Evolutionary conservation across 768 basidiomycete species (phyloP).

Genomic region (Kwoniella europaea): DNA sequence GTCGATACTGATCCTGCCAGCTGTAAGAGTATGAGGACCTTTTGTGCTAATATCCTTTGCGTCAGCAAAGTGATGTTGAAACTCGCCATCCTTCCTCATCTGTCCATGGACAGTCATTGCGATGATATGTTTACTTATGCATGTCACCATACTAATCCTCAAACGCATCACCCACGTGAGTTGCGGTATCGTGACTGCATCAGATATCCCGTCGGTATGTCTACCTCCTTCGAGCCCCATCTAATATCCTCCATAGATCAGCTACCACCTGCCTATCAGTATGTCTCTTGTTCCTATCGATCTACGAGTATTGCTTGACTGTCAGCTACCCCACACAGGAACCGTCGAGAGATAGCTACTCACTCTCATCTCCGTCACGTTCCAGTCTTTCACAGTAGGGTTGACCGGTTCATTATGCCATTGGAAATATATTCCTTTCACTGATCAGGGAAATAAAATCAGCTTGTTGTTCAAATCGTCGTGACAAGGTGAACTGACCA

Average conservation of each 20-base stretch:
- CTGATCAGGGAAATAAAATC: constrained; percentile 60
- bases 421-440: constrained; percentile 93
- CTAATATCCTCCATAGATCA: constrained; percentile 92
- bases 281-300: constrained; percentile 86
- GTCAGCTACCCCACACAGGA: neutral
- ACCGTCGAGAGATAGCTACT: constrained; percentile 21
- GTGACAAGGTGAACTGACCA: constrained; percentile 63
- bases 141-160: too few species aligned
- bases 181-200: too few species aligned
- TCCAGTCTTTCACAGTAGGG: constrained; percentile 90
- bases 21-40: too few species aligned
- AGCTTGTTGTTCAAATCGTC: neutral
- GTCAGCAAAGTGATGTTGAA: too few species aligned
- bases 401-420: constrained; percentile 93
- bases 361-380: constrained; percentile 92
- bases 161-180: too few species aligned
- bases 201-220: neutral
- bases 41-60: too few species aligned
- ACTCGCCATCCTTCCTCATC: too few species aligned
- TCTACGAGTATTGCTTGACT: constrained; percentile 62
- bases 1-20: too few species aligned
- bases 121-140: too few species aligned
- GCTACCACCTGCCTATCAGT: constrained; percentile 93
- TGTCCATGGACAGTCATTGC: too few species aligned
- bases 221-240: constrained; percentile 57